phyloP scores from a whole-genome alignment of 2,329 filamentous ascomycete species.

The Diaporthe vaccinii region DNA sequence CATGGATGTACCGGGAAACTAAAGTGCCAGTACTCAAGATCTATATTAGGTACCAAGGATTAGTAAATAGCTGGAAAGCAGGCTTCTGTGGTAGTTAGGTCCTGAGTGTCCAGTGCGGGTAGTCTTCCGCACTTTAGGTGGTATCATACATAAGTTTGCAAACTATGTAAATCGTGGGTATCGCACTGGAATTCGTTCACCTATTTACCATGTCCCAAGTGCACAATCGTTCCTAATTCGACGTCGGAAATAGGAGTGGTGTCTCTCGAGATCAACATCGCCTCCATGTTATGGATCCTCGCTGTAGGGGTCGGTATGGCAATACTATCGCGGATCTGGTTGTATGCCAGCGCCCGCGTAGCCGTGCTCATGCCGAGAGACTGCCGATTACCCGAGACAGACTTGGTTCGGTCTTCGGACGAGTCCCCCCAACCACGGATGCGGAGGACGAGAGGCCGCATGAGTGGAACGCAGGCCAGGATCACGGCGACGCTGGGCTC shows the following conservation, averaged over 20 bases:
- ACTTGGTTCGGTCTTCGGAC: neutral
- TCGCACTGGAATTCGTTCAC: neutral
- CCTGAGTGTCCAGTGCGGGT: too few relatives aligned
- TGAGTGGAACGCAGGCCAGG: constrained; percentile 10
- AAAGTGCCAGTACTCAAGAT: too few relatives aligned
- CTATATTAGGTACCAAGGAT: too few relatives aligned
- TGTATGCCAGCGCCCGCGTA: neutral
- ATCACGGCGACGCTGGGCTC: constrained; percentile 14
- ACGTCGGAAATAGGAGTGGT: neutral
- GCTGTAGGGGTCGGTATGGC: neutral
- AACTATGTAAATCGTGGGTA: neutral
- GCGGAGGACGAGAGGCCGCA: constrained; percentile 22
- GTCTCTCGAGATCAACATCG: constrained; percentile 15
- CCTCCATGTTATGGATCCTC: constrained; percentile 7
- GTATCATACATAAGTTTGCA: too few relatives aligned
- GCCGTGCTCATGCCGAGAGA: constrained; percentile 18
- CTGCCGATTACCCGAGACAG: neutral
- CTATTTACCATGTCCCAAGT: neutral
- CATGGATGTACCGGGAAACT: too few relatives aligned
- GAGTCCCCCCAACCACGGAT: neutral
- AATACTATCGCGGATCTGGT: constrained; percentile 23
- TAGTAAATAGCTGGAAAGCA: too few relatives aligned
- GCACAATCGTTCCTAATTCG: neutral
- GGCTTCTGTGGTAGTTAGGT: too few relatives aligned
- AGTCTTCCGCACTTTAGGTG: too few relatives aligned